Conservation (phyloP, 1,284 basidiomycete genomes). For the Neotropicomus parvogracilis region DNA sequence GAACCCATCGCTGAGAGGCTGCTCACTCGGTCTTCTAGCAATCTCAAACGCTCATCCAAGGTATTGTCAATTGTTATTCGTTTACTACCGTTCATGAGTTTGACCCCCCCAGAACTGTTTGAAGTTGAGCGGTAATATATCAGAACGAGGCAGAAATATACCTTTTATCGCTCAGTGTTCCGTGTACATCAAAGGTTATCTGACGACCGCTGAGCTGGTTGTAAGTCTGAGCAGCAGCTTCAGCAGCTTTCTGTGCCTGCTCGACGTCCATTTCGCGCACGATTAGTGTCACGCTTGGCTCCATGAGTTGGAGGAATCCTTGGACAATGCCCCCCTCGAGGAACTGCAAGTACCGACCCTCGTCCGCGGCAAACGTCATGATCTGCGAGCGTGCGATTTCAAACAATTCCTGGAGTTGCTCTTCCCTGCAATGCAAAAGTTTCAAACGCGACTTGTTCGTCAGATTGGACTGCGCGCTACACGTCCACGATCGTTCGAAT, state of each 20-base stretch:
- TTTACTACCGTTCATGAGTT: too few species aligned
- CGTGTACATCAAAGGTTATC: slow-evolving; percentile 61
- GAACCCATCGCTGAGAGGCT: background rate
- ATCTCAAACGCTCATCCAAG: slow-evolving; percentile 79
- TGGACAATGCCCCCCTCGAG: slow-evolving; percentile 82
- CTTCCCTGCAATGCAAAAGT: slow-evolving; percentile 89
- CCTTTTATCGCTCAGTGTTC: slow-evolving; percentile 70
- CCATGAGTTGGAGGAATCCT: slow-evolving; percentile 69
- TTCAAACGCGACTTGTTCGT: slow-evolving; percentile 95
- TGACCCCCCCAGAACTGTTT: slow-evolving; percentile 72
- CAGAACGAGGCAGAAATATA: slow-evolving; percentile 34
- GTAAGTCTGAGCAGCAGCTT: slow-evolving; percentile 62
- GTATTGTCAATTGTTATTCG: slow-evolving; percentile 93
- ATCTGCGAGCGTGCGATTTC: slow-evolving; percentile 66
- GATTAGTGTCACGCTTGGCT: slow-evolving; percentile 61
- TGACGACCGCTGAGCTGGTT: slow-evolving; percentile 74
- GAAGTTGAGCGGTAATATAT: background rate
- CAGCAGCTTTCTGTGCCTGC: slow-evolving; percentile 56
- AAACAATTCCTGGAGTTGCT: slow-evolving; percentile 90
- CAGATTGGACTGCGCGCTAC: slow-evolving; percentile 89
- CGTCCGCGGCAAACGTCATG: slow-evolving; percentile 62
- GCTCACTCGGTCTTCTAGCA: slow-evolving; percentile 84
- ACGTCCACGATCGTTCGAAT: background rate
- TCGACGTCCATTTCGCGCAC: slow-evolving; percentile 62
- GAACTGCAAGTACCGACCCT: slow-evolving; percentile 73